These are phyloP conservation scores for Linanthus parryae DNA, from an alignment of 148 eudicot genomes.

Conservation along the genomic window DNA sequence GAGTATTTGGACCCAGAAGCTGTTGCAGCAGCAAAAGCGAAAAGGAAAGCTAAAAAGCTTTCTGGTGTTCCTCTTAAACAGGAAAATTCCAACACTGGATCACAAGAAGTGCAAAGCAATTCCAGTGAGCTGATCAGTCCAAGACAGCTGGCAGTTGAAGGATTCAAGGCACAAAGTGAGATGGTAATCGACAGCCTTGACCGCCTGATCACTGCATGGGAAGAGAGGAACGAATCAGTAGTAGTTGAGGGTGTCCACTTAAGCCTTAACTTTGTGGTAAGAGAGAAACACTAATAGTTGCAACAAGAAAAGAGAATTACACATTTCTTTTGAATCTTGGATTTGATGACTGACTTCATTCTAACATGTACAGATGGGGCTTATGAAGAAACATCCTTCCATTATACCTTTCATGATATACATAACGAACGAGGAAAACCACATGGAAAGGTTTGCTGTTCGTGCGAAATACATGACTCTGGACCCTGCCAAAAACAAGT, in stretches of 20 bases:
- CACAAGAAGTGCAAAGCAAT: conserved; percentile 25
- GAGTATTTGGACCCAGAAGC: conserved; percentile 84
- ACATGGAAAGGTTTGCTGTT: conserved; percentile 95
- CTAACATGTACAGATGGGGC: conserved; percentile 92
- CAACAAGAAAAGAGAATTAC: neutral
- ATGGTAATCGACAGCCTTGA: conserved; percentile 99
- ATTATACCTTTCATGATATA: conserved; percentile 96
- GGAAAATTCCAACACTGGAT: conserved; percentile 21
- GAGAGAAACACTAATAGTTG: neutral
- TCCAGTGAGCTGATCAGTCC: conserved; percentile 50
- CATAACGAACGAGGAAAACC: conserved; percentile 88
- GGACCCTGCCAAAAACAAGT: conserved; percentile 88
- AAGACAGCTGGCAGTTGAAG: conserved; percentile 91
- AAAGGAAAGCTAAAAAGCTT: conserved; percentile 66
- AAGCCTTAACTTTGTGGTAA: conserved; percentile 97
- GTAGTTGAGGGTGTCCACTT: conserved; percentile 98
- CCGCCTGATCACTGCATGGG: conserved; percentile 87
- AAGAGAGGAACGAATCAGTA: conserved; percentile 94
- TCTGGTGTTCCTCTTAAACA: conserved; percentile 31
- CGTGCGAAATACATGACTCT: conserved; percentile 98
- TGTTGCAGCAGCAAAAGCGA: conserved; percentile 86
- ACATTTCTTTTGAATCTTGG: neutral
- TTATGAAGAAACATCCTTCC: conserved; percentile 98
- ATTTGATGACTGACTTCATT: too few species aligned
- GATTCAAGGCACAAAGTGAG: conserved; percentile 99